These are phyloP conservation scores for Podosphaera aphanis DNA, from an alignment of 2,329 filamentous ascomycete species.

Conservation along the genomic window DNA sequence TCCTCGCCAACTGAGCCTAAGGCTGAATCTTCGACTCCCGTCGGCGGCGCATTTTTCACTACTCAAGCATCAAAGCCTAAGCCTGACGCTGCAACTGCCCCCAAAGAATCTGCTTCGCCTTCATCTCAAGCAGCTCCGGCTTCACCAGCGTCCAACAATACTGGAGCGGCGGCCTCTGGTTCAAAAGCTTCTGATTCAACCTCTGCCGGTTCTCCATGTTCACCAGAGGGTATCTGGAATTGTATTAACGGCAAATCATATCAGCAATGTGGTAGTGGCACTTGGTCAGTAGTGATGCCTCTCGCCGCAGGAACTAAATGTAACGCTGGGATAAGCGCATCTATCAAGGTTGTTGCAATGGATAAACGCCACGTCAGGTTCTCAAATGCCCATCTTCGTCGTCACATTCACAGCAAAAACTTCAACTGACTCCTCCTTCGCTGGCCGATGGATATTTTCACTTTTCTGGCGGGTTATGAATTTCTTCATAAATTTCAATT, in stretches of 20 bases:
- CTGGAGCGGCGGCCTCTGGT: conserved; percentile 5
- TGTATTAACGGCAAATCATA: conserved; percentile 26
- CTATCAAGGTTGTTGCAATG: conserved; percentile 18
- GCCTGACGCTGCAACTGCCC: conserved; percentile 3
- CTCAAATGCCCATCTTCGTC: conserved; percentile 10
- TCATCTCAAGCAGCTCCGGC: conserved; percentile 9
- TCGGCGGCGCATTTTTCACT: conserved; percentile 2
- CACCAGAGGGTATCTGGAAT: conserved; percentile 28
- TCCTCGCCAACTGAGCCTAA: background rate
- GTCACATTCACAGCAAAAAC: conserved; percentile 7
- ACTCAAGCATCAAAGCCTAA: conserved; percentile 3
- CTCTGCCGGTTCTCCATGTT: conserved; percentile 23
- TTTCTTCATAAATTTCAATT: conserved; percentile 3
- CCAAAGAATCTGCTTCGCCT: conserved; percentile 8
- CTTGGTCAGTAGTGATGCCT: conserved; percentile 22
- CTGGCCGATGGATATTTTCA: conserved; percentile 7
- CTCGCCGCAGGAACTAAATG: conserved; percentile 26
- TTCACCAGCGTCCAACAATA: conserved; percentile 4
- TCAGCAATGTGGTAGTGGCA: conserved; percentile 30
- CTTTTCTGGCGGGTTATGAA: conserved; percentile 1
- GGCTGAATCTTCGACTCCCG: conserved; percentile 5
- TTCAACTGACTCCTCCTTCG: conserved; percentile 3
- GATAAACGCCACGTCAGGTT: conserved; percentile 12
- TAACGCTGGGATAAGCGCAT: conserved; percentile 19
- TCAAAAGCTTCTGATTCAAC: conserved; percentile 3